Percentiles rank a stretch among this genome's conserved stretches.
phyloP scores from a whole-genome alignment of 2,329 filamentous ascomycete genomes.

The Lecanoromycetidae sp. region DNA sequence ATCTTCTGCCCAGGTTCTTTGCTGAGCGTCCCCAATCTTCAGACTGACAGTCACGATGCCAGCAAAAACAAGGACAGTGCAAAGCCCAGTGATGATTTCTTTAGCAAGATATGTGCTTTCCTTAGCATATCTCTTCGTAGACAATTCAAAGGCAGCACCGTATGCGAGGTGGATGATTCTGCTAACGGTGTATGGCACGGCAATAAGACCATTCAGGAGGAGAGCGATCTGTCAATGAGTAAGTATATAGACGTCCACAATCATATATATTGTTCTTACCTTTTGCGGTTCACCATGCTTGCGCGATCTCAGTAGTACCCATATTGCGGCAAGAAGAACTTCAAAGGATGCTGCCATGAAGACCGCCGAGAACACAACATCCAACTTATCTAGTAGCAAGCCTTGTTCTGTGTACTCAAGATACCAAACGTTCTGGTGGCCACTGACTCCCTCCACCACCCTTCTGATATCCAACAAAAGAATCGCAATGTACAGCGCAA shows the following conservation, averaged over 20 bases:
- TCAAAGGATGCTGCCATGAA: neutral
- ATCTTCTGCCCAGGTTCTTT: conserved; percentile 1
- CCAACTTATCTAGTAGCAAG: neutral
- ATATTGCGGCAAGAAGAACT: neutral
- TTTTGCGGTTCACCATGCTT: neutral
- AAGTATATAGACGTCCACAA: neutral
- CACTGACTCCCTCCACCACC: neutral
- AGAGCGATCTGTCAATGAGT: neutral
- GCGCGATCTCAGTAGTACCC: neutral
- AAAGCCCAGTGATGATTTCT: neutral
- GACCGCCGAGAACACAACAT: conserved; percentile 2
- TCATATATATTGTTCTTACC: neutral
- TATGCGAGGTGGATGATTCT: neutral
- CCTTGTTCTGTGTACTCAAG: neutral
- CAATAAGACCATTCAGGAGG: conserved; percentile 2
- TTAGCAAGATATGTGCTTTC: neutral
- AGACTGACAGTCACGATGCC: neutral
- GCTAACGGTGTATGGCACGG: conserved; percentile 4
- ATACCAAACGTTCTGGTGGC: neutral
- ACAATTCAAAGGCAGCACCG: neutral
- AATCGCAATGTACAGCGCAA: neutral
- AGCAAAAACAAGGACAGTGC: conserved; percentile 2
- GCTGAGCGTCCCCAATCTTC: neutral
- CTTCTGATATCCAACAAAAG: neutral
- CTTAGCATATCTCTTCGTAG: neutral